A percentile compares a stretch with the other conserved stretches of the same genome.
These are phyloP conservation scores for Elongisporangium prolatum DNA, from an alignment of 352 stramenopile genomes.

Conservation along the genomic window DNA sequence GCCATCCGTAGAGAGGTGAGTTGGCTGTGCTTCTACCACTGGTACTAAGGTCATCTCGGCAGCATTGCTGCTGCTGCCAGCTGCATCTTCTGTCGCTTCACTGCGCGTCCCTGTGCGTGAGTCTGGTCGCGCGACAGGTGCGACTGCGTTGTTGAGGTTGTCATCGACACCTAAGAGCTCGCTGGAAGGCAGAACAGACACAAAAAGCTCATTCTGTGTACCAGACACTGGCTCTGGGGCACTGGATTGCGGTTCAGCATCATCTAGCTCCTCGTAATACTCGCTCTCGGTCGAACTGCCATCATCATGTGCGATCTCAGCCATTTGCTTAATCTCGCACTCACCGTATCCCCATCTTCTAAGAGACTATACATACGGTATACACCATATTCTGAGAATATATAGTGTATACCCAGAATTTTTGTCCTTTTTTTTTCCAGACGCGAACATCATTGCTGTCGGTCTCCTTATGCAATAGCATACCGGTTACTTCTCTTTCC, in stretches of 20 bases:
- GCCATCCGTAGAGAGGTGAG: background rate
- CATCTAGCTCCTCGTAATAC: slow-evolving; percentile 9
- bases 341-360: background rate
- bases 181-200: background rate
- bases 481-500: too few relatives aligned
- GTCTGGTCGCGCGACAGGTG: background rate
- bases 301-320: slow-evolving; percentile 14
- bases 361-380: background rate
- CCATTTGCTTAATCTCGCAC: background rate
- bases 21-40: background rate
- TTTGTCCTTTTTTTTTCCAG: too few relatives aligned
- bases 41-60: background rate
- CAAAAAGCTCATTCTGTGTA: background rate
- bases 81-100: background rate
- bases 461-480: too few relatives aligned
- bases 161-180: background rate
- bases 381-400: background rate
- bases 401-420: too few relatives aligned
- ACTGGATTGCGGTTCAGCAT: background rate
- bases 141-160: background rate
- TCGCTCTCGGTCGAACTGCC: slow-evolving; percentile 26
- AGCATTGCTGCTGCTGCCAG: background rate
- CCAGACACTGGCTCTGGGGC: background rate
- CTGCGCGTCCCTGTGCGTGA: background rate
- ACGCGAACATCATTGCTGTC: too few relatives aligned